These are phyloP conservation scores for Colletotrichum agaves DNA, from an alignment of 2,329 filamentous ascomycete species.

Conservation along the genomic window DNA sequence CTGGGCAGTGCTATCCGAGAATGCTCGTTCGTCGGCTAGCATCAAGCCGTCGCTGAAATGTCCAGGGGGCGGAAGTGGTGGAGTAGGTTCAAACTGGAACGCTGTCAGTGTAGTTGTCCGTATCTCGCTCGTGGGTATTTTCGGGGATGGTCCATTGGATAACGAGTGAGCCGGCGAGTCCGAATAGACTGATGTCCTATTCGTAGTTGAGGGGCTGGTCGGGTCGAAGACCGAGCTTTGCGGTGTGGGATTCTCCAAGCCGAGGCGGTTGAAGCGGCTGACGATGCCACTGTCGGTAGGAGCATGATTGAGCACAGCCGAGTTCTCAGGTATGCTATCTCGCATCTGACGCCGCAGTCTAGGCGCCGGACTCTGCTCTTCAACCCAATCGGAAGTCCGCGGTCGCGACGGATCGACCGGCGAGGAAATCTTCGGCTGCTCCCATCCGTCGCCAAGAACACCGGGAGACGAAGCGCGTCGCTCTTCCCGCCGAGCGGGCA, in stretches of 20 bases:
- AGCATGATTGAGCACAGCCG: not conserved
- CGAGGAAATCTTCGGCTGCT: not conserved
- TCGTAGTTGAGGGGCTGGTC: conserved; percentile 31
- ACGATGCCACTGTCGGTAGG: not conserved
- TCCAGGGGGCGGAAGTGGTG: not conserved
- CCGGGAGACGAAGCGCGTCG: conserved; percentile 11
- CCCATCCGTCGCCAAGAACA: conserved; percentile 17
- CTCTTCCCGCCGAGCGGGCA: not conserved
- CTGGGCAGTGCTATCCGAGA: conserved; percentile 2
- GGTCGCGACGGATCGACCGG: not conserved
- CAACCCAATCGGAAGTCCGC: conserved; percentile 18
- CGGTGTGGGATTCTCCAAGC: conserved; percentile 9
- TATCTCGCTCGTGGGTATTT: conserved; percentile 5
- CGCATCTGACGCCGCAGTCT: not conserved
- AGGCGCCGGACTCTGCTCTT: conserved; percentile 10
- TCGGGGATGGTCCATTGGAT: not conserved
- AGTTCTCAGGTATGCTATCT: conserved; percentile 21
- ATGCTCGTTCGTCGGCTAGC: conserved; percentile 26
- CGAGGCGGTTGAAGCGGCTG: not conserved
- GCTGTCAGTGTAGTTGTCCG: conserved; percentile 9
- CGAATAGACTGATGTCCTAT: conserved; percentile 29
- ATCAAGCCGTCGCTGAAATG: conserved; percentile 32
- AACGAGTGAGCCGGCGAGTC: conserved; percentile 9
- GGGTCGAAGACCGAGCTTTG: conserved; percentile 22
- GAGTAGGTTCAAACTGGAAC: conserved; percentile 5